Evolutionary conservation across 345 rosid genomes (phyloP).

Genomic region (Erucastrum elatum): DNA sequence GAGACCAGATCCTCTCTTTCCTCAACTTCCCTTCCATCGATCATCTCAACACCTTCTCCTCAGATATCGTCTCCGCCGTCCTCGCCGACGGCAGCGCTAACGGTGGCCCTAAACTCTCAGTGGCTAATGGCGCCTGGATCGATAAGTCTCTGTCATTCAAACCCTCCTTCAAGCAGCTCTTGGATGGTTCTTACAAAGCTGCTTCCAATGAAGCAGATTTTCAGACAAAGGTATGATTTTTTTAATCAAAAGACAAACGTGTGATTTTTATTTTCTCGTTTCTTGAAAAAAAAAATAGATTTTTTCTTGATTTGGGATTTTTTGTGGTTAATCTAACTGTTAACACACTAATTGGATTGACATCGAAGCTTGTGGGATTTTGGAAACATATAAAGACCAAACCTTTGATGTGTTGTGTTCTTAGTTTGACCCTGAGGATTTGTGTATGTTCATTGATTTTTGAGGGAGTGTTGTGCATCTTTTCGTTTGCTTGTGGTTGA

Average conservation of each 20-base stretch:
- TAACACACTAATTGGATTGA: neutral
- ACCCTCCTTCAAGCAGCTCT: slow-evolving; percentile 56
- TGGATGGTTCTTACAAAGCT: slow-evolving; percentile 60
- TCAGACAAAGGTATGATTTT: slow-evolving; percentile 57
- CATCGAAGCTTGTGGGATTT: neutral
- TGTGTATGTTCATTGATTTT: neutral
- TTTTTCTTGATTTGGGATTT: neutral
- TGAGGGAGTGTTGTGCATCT: neutral
- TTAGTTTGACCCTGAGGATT: neutral
- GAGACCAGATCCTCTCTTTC: slow-evolving; percentile 80
- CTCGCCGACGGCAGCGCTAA: slow-evolving; percentile 63
- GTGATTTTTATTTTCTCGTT: neutral
- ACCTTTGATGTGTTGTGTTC: neutral
- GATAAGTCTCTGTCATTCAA: slow-evolving; percentile 63
- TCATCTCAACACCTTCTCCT: slow-evolving; percentile 54
- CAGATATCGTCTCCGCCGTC: slow-evolving; percentile 60
- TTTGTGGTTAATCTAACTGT: neutral
- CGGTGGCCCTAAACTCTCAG: slow-evolving; percentile 69
- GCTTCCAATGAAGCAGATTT: slow-evolving; percentile 65
- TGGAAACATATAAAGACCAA: neutral
- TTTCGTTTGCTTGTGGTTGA: slow-evolving; percentile 3
- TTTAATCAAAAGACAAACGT: neutral
- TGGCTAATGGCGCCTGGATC: slow-evolving; percentile 70
- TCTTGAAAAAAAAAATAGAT: neutral
- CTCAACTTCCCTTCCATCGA: slow-evolving; percentile 59